phyloP scores from a whole-genome alignment of 1,139 yeast genomes.

The Lodderomyces parapsilosis region DNA sequence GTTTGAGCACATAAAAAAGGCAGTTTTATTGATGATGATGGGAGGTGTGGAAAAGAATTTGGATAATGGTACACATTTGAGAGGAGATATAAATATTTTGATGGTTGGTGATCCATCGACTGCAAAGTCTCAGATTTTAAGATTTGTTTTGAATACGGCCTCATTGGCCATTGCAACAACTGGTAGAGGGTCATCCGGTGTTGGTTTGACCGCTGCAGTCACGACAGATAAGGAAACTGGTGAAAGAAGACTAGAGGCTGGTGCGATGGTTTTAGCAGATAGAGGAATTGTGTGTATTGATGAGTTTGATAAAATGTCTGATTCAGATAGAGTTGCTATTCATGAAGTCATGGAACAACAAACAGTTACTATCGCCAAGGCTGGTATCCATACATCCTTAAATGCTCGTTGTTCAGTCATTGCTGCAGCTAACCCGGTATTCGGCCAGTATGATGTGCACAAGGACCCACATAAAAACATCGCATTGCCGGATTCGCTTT shows the following conservation, averaged over 20 bases:
- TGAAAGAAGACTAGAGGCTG: slow-evolving; percentile 94
- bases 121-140: slow-evolving; percentile 91
- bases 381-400: slow-evolving; percentile 95
- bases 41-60: slow-evolving; percentile 96
- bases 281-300: slow-evolving; percentile 97
- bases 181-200: slow-evolving; percentile 99
- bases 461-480: slow-evolving; percentile 96
- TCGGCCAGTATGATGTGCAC: slow-evolving; percentile 94
- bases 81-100: slow-evolving; percentile 94
- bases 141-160: slow-evolving; percentile 94
- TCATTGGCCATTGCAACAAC: slow-evolving; percentile 96
- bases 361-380: slow-evolving; percentile 96
- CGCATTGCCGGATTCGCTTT: slow-evolving; percentile 92
- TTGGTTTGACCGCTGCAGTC: slow-evolving; percentile 98
- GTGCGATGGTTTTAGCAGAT: slow-evolving; percentile 99
- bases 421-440: slow-evolving; percentile 98
- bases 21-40: slow-evolving; percentile 83
- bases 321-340: slow-evolving; percentile 93
- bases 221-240: slow-evolving; percentile 97
- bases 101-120: slow-evolving; percentile 99
- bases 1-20: slow-evolving; percentile 85
- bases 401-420: slow-evolving; percentile 97
- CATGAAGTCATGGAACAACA: slow-evolving; percentile 99
- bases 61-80: slow-evolving; percentile 92
- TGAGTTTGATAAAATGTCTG: slow-evolving; percentile 98